Percentiles rank a stretch among this genome's conserved stretches.
These are phyloP conservation scores for Aspergillus floridensis DNA, from an alignment of 2,329 filamentous ascomycete species.

Conservation along the genomic window DNA sequence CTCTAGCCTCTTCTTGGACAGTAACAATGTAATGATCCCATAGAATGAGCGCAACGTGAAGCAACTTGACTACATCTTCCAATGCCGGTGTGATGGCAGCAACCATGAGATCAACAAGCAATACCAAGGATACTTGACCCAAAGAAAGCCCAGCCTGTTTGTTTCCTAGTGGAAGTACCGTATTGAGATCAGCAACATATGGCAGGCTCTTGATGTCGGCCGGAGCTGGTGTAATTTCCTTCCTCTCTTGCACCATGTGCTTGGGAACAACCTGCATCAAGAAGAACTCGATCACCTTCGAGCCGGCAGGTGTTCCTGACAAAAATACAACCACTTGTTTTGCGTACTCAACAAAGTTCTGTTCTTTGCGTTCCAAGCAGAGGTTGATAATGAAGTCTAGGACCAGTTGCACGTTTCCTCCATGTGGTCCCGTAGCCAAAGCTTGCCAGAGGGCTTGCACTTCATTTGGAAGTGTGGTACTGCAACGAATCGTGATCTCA, in stretches of 20 bases:
- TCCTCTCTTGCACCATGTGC: constrained; percentile 93
- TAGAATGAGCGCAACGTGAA: constrained; percentile 88
- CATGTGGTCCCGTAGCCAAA: constrained; percentile 85
- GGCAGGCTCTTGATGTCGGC: constrained; percentile 73
- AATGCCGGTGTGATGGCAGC: constrained; percentile 76
- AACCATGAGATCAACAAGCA: constrained; percentile 94
- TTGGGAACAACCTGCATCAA: constrained; percentile 88
- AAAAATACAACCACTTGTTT: constrained; percentile 98
- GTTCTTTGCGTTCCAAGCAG: constrained; percentile 88
- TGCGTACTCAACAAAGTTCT: constrained; percentile 96
- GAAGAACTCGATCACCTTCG: constrained; percentile 91
- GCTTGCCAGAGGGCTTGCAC: constrained; percentile 98
- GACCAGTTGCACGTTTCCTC: constrained; percentile 89
- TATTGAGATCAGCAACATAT: constrained; percentile 81
- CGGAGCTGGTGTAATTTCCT: constrained; percentile 61
- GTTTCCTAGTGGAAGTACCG: constrained; percentile 79
- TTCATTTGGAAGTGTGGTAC: constrained; percentile 85
- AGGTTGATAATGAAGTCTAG: constrained; percentile 95
- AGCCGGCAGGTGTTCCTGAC: constrained; percentile 78
- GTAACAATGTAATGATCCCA: constrained; percentile 97
- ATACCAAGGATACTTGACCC: constrained; percentile 86
- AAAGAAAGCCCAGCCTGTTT: constrained; percentile 89
- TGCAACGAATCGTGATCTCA: constrained; percentile 92
- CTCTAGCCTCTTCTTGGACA: constrained; percentile 92
- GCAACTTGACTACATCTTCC: constrained; percentile 77